Base-by-base conservation (phyloP, 352 stramenopile species). In the Aphanomyces invadans region DNA sequence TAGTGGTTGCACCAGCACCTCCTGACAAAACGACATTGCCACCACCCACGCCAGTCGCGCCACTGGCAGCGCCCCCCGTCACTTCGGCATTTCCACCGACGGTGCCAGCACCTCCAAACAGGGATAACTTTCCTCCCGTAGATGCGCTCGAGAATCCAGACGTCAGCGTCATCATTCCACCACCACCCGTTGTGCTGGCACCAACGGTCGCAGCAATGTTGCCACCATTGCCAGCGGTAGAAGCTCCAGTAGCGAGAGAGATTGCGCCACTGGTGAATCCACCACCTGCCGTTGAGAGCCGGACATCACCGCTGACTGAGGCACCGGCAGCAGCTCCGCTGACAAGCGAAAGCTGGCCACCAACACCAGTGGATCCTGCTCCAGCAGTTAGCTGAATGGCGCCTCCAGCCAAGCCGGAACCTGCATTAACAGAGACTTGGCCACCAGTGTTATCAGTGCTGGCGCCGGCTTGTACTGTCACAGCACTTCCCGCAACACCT, bases 1-100 rank as follows among this genome's bases (percentile, higher is more conserved):
- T 60, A 28, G 76, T 66, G 57, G 73, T 76, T n/a, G 65, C 73
- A 4, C 73, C 78, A 36, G 46, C 26, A 46, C 60, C 60, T 12
- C 60, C 60, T 17, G 31, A 38, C 25, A 67, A 23, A 17, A n/a
- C 23, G 15, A 67, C 31, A 19, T 25, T 15, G 3, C 60, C 60
- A 31, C 60, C 60, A 25, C 33, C 42, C 21, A 26, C 36, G 2
- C n/a, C 31, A 23, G 60, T 45, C 19, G 11, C 28, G 4, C 38
- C 25, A 33, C 49, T 57, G 26, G 38, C 49, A 48, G 26, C 10
- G 5, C 60, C 60, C 15, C 39, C 60, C 0, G 49, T 45, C 4
- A 67, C 19, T 48, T 33, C 32, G 5, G 54, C 38, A 23, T 48
- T 48, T 28, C 60, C 60, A 36, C 60, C 60, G n/a, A 67, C 21